These are phyloP conservation scores for Nakazawaea sp. DNA, from an alignment of 805 yeast genomes.

Conservation along the genomic window DNA sequence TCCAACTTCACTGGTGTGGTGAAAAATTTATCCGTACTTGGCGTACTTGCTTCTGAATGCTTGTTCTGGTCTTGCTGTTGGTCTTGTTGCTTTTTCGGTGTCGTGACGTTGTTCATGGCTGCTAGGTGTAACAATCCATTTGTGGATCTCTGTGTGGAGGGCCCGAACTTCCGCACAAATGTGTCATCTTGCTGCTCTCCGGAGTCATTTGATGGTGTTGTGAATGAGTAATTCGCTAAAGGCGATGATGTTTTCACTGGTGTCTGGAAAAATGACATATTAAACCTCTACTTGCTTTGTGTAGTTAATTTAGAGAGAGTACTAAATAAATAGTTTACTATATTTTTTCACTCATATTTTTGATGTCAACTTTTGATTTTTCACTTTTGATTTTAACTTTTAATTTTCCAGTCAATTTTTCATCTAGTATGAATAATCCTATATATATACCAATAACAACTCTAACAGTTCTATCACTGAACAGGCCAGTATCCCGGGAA, in stretches of 20 bases:
- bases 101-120: conserved; percentile 1
- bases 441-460: no score
- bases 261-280: conserved; percentile 4
- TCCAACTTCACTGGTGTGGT: conserved; percentile 21
- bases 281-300: no score
- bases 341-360: no score
- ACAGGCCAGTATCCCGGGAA: conserved; percentile 88
- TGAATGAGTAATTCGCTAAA: conserved; percentile 10
- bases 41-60: neutral
- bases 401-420: no score
- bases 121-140: conserved; percentile 4
- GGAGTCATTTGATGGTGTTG: conserved; percentile 5
- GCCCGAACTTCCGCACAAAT: neutral
- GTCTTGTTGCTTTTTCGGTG: conserved; percentile 2
- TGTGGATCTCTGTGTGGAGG: neutral
- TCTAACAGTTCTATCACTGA: neutral
- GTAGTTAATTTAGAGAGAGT: no score
- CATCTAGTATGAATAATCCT: no score
- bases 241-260: conserved; percentile 10
- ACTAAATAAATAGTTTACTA: no score
- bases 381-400: no score
- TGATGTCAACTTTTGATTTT: no score
- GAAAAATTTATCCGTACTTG: conserved; percentile 1
- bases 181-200: conserved; percentile 1
- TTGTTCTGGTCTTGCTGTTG: neutral